phyloP scores from a whole-genome alignment of 1,284 basidiomycete species.

The Ustilago loliicola region DNA sequence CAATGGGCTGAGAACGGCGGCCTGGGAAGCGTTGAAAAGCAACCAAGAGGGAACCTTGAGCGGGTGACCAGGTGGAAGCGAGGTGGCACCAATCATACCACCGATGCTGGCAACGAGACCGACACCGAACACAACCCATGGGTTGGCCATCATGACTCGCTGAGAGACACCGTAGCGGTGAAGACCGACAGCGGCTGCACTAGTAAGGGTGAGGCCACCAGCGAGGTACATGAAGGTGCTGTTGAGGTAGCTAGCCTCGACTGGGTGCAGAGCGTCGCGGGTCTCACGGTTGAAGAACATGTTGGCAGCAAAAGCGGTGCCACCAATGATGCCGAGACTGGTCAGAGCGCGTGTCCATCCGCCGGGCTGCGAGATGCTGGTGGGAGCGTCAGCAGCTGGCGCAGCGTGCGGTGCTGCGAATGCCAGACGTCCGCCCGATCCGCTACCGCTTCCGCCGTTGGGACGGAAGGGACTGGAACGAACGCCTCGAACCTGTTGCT shows the following conservation, averaged over 20 bases:
- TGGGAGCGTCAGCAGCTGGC: constrained; percentile 53
- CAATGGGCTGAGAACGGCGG: constrained; percentile 77
- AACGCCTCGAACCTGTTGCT: constrained; percentile 51
- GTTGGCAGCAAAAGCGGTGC: constrained; percentile 65
- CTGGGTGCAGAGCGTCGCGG: constrained; percentile 56
- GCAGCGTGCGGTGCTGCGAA: constrained; percentile 58
- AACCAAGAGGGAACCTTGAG: constrained; percentile 71
- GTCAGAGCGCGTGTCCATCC: constrained; percentile 64
- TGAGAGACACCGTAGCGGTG: constrained; percentile 82
- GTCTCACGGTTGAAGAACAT: constrained; percentile 69
- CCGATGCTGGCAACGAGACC: constrained; percentile 77
- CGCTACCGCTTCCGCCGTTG: constrained; percentile 23
- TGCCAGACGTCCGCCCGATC: constrained; percentile 34
- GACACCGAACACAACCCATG: constrained; percentile 85
- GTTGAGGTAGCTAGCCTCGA: constrained; percentile 76
- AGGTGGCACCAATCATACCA: constrained; percentile 70
- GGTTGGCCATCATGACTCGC: constrained; percentile 84
- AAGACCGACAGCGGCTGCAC: constrained; percentile 81
- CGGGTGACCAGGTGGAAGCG: constrained; percentile 64
- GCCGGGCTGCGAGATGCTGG: constrained; percentile 57
- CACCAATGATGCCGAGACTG: constrained; percentile 66
- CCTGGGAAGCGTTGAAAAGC: constrained; percentile 87
- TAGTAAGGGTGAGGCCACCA: constrained; percentile 82
- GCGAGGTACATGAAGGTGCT: constrained; percentile 88
- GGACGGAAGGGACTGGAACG: constrained; percentile 52